These are phyloP conservation scores for Pseudogymnoascus sp. DNA, from an alignment of 2,329 filamentous ascomycete species.

Conservation along the genomic window DNA sequence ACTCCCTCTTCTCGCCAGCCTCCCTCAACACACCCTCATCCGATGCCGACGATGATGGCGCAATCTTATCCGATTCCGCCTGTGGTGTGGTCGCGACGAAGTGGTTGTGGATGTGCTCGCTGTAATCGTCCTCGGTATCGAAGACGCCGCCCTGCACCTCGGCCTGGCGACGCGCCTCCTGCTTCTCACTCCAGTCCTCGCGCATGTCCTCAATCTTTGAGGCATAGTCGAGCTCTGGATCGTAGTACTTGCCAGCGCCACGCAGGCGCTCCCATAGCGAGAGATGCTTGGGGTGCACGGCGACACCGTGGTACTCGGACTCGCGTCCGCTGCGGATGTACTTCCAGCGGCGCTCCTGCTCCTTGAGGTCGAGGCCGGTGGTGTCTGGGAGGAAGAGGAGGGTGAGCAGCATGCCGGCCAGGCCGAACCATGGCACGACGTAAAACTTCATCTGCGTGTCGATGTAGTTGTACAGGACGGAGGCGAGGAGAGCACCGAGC, in stretches of 20 bases:
- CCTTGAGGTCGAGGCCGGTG: conserved; percentile 90
- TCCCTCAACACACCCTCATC: background rate
- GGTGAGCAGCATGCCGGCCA: conserved; percentile 76
- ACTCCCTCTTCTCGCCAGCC: background rate
- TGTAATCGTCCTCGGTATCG: conserved; percentile 20
- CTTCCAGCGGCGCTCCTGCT: conserved; percentile 88
- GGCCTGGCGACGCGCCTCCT: conserved; percentile 26
- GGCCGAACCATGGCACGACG: conserved; percentile 91
- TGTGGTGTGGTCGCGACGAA: conserved; percentile 14
- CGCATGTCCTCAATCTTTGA: conserved; percentile 78
- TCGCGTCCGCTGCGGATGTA: conserved; percentile 74
- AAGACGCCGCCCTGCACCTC: conserved; percentile 21
- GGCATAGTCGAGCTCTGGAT: conserved; percentile 74
- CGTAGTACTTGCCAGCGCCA: conserved; percentile 72
- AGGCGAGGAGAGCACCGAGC: conserved; percentile 75
- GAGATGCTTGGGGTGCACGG: conserved; percentile 81
- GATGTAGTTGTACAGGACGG: conserved; percentile 94
- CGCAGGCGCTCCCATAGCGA: conserved; percentile 78
- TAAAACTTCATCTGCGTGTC: conserved; percentile 76
- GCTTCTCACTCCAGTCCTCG: conserved; percentile 50
- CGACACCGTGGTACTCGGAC: conserved; percentile 83
- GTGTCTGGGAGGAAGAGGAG: conserved; percentile 89
- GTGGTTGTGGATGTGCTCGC: conserved; percentile 18
- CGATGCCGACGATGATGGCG: background rate
- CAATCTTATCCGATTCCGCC: background rate